phyloP scores from a whole-genome alignment of 2,329 filamentous ascomycete genomes.

The Aspergillus sp. region DNA sequence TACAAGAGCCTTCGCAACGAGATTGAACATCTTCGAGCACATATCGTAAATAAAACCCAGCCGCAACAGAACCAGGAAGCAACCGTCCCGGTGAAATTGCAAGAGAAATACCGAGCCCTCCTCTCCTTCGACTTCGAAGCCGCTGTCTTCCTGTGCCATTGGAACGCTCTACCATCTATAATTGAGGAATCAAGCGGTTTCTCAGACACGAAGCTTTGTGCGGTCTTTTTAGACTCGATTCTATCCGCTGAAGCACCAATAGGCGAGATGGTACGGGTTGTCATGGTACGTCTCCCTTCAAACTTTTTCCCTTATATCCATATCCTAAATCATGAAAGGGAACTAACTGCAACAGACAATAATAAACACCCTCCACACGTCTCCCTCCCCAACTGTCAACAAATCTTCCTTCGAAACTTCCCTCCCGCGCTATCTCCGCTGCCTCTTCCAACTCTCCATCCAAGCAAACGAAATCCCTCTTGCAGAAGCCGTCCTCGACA shows the following conservation, averaged over 20 bases:
- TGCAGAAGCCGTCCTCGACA: constrained; percentile 30
- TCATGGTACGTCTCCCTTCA: constrained; percentile 39
- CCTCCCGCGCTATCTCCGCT: constrained; percentile 70
- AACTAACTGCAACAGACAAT: constrained; percentile 48
- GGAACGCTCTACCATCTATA: constrained; percentile 53
- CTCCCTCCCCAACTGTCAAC: constrained; percentile 42
- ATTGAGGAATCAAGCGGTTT: constrained; percentile 40
- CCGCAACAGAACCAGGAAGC: constrained; percentile 35
- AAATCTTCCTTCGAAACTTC: constrained; percentile 35
- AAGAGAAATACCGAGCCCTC: constrained; percentile 58
- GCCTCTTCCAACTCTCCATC: constrained; percentile 62
- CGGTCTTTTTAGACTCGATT: constrained; percentile 61
- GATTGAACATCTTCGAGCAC: constrained; percentile 51
- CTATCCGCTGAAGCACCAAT: constrained; percentile 47
- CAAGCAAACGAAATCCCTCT: constrained; percentile 24
- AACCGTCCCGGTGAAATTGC: constrained; percentile 47
- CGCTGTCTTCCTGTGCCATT: constrained; percentile 58
- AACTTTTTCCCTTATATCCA: not conserved
- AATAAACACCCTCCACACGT: constrained; percentile 57
- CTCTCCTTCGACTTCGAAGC: constrained; percentile 76
- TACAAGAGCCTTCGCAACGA: constrained; percentile 59
- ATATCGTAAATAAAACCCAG: constrained; percentile 32
- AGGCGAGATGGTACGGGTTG: constrained; percentile 9
- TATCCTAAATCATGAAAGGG: not conserved
- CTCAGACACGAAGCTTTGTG: constrained; percentile 43